Evolutionary conservation across 352 stramenopile species (phyloP), one percentile per base, ranked within the genome.

Genomic region (Globisporangium spinosum): DNA sequence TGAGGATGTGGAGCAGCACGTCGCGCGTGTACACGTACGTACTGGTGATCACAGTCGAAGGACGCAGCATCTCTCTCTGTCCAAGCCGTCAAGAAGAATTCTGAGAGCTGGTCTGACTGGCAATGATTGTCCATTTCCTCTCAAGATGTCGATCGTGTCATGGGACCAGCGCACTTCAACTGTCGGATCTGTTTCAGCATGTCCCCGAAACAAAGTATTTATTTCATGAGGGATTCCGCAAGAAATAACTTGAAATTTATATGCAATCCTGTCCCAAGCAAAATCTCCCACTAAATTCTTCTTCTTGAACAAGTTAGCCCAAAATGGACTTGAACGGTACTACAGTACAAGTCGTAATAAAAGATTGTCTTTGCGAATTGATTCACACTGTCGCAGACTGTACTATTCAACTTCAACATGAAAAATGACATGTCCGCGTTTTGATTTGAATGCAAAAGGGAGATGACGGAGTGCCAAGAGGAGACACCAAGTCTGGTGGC

Each of bases 1-100:
- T 54, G 25, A 43, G 62, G 51, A 76, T 57, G 40, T 59, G 38
- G 3, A 59, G 32, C n/a, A 71, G 15, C 51, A 43, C 56, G 45
- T 68, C 60, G 3, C 55, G 54, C 22, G 60, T 35, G 29, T 67
- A 60, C 6, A 45, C 45, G 43, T 68, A 47, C 66, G 40, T 65
- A 15, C 38, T 34, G 32, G 10, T 10, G 29, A 61, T 61, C 56
- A 10, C 56, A 45, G 29, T 17, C 8, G 56, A 17, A 34, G 56
- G 29, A 27, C 17, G 20, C 56, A 61, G 34, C 20, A 35, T 59
- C 29, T 61, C 56, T 59, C 29, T 61, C 56, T 61, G 25, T 35
- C 23, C 20, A 29, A 47, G 56, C 20, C 29, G 5, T 20, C 32
- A 49, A 61, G 32, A 22, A n/a, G 20, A 17, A 35, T 47, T 61